A percentile compares a stretch with the other conserved stretches of the same genome.
Conservation (phyloP, 2,329 filamentous ascomycete genomes). For the Colletotrichum somersetense region DNA sequence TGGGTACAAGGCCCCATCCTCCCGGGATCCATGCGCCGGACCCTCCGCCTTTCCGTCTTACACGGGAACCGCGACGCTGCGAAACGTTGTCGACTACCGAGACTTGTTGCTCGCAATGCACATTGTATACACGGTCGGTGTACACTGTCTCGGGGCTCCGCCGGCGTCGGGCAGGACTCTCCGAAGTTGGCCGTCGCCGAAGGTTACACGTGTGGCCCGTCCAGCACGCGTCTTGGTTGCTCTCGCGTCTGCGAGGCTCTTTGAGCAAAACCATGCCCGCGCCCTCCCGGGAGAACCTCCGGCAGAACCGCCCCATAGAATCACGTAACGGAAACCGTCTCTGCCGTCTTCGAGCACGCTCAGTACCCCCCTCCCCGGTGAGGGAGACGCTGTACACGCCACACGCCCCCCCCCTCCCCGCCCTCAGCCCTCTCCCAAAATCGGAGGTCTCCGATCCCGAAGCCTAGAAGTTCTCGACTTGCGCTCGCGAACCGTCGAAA, state of each 20-base stretch:
- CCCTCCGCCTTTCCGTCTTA: slow-evolving; percentile 26
- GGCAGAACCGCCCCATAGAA: neutral
- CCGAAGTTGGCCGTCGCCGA: neutral
- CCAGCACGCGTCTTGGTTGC: neutral
- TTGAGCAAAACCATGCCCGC: neutral
- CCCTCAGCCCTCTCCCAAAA: neutral
- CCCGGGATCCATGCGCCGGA: slow-evolving; percentile 11
- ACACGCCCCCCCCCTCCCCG: neutral
- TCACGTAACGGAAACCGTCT: slow-evolving; percentile 26
- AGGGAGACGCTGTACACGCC: neutral
- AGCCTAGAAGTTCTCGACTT: neutral
- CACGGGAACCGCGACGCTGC: neutral
- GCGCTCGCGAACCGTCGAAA: neutral
- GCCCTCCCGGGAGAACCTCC: slow-evolving; percentile 1
- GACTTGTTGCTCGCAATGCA: too few species aligned
- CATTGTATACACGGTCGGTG: too few species aligned
- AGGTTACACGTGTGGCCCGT: neutral
- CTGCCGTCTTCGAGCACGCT: neutral
- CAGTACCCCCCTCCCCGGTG: neutral
- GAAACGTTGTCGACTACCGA: neutral
- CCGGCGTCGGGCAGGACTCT: neutral
- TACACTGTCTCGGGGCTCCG: neutral
- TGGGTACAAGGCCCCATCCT: neutral
- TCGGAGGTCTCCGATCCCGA: slow-evolving; percentile 10
- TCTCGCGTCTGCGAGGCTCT: neutral